phyloP scores from a whole-genome alignment of 2,329 filamentous ascomycete genomes.

The Ophiostoma himal-ulmi region DNA sequence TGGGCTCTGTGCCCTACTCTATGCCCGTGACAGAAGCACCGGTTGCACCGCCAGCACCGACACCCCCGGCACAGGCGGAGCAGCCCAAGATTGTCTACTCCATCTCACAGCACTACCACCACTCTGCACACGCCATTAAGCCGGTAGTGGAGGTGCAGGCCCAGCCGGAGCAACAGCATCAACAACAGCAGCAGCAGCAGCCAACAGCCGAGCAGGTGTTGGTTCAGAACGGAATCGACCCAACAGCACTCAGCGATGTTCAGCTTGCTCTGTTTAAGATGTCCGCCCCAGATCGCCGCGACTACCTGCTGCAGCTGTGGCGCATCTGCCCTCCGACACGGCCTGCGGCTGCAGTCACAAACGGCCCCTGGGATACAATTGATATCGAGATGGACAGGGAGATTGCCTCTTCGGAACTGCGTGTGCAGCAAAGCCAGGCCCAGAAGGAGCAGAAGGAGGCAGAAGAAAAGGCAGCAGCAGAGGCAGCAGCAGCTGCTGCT shows the following conservation, averaged over 20 bases:
- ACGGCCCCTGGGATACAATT: constrained; percentile 47
- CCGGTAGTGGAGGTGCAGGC: constrained; percentile 35
- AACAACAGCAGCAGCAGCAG: constrained; percentile 34
- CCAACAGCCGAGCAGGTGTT: constrained; percentile 54
- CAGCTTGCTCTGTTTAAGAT: constrained; percentile 75
- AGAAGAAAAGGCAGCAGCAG: not conserved
- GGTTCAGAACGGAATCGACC: constrained; percentile 62
- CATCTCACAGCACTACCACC: constrained; percentile 77
- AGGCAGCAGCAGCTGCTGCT: too few species aligned
- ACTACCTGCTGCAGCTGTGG: constrained; percentile 78
- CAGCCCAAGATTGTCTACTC: constrained; percentile 57
- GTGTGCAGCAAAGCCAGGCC: constrained; percentile 50
- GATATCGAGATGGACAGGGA: constrained; percentile 45
- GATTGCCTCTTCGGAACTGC: constrained; percentile 52
- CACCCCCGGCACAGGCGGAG: constrained; percentile 24
- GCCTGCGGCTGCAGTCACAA: constrained; percentile 37
- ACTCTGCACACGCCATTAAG: constrained; percentile 61
- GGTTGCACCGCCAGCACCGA: not conserved
- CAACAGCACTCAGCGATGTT: constrained; percentile 60
- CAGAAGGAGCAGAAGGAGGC: not conserved
- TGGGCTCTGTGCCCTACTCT: constrained; percentile 45
- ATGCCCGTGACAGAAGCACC: constrained; percentile 30
- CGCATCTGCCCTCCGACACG: constrained; percentile 67
- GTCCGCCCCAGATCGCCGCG: constrained; percentile 64
- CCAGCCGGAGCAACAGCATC: constrained; percentile 30